Percentiles rank a stretch among this genome's conserved stretches.
Conservation (phyloP, 2,329 filamentous ascomycete species). For the Phaeosphaeria sp. region DNA sequence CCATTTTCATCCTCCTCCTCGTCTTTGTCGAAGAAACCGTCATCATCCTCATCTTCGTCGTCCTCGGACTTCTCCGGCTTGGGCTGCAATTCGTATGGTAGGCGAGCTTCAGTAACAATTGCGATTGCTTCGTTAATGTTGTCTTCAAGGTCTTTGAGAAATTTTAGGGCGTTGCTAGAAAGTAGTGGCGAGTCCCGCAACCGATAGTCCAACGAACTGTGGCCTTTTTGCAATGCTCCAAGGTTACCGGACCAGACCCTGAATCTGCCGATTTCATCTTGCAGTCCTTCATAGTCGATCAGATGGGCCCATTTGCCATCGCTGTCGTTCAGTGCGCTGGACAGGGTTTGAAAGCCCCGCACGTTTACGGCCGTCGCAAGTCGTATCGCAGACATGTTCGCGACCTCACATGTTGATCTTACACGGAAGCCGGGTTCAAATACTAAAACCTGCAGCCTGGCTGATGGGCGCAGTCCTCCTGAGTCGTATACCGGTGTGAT, state of each 20-base stretch:
- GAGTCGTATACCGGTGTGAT: background rate
- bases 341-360: slow-evolving; percentile 37
- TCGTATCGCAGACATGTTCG: slow-evolving; percentile 33
- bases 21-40: slow-evolving; percentile 35
- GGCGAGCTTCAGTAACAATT: slow-evolving; percentile 34
- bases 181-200: slow-evolving; percentile 45
- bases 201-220: slow-evolving; percentile 46
- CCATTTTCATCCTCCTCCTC: slow-evolving; percentile 36
- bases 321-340: slow-evolving; percentile 21
- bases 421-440: slow-evolving; percentile 2
- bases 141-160: slow-evolving; percentile 39
- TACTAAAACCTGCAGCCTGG: slow-evolving; percentile 6
- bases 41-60: slow-evolving; percentile 30
- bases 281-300: slow-evolving; percentile 37
- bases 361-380: slow-evolving; percentile 38
- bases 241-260: slow-evolving; percentile 47
- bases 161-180: slow-evolving; percentile 41
- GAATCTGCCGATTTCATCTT: slow-evolving; percentile 47
- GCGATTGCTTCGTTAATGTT: slow-evolving; percentile 38
- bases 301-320: slow-evolving; percentile 16
- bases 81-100: slow-evolving; percentile 44
- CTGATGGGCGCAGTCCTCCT: background rate
- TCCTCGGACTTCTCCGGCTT: slow-evolving; percentile 18
- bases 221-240: slow-evolving; percentile 46
- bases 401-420: slow-evolving; percentile 16